These are phyloP conservation scores for Calonectria naviculata DNA, from an alignment of 2,329 filamentous ascomycete genomes.

Conservation along the genomic window DNA sequence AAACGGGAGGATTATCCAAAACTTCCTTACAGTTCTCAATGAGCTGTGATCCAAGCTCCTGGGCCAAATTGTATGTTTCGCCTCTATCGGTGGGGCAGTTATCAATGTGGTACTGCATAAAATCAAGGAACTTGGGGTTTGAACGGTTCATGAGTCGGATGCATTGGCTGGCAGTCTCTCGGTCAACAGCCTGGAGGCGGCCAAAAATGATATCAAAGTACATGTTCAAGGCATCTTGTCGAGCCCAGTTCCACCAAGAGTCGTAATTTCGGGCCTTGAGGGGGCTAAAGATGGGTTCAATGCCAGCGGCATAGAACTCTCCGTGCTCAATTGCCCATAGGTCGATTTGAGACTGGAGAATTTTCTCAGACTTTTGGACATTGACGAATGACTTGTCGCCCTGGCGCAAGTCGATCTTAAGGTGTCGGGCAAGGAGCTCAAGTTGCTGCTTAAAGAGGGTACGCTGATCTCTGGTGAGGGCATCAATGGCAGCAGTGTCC, in stretches of 20 bases:
- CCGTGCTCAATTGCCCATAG: slow-evolving; percentile 96
- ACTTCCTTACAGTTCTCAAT: slow-evolving; percentile 99
- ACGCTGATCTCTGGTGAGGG: slow-evolving; percentile 95
- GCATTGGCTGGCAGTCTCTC: slow-evolving; percentile 98
- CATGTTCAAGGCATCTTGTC: slow-evolving; percentile 97
- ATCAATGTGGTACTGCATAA: slow-evolving; percentile 99
- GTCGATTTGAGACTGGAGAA: slow-evolving; percentile 93
- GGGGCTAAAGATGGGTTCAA: slow-evolving; percentile 92
- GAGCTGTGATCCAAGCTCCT: slow-evolving; percentile 90
- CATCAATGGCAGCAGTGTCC: slow-evolving; percentile 97
- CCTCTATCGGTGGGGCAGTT: slow-evolving; percentile 97
- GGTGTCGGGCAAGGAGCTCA: slow-evolving; percentile 92
- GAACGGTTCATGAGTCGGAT: slow-evolving; percentile 99
- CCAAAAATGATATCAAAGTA: slow-evolving; percentile 99
- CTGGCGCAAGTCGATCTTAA: slow-evolving; percentile 97
- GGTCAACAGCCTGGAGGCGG: slow-evolving; percentile 89
- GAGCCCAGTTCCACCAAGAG: slow-evolving; percentile 99
- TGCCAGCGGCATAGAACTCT: slow-evolving; percentile 94
- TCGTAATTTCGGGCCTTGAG: slow-evolving; percentile 97
- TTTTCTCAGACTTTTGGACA: slow-evolving; percentile 85
- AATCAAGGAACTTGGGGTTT: slow-evolving; percentile 93
- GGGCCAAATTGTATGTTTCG: slow-evolving; percentile 97
- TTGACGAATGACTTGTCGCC: slow-evolving; percentile 93
- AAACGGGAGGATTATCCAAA: slow-evolving; percentile 83
- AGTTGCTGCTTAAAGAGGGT: slow-evolving; percentile 98